Conservation (phyloP, 345 rosid genomes). For the Tarenaya hassleriana region DNA sequence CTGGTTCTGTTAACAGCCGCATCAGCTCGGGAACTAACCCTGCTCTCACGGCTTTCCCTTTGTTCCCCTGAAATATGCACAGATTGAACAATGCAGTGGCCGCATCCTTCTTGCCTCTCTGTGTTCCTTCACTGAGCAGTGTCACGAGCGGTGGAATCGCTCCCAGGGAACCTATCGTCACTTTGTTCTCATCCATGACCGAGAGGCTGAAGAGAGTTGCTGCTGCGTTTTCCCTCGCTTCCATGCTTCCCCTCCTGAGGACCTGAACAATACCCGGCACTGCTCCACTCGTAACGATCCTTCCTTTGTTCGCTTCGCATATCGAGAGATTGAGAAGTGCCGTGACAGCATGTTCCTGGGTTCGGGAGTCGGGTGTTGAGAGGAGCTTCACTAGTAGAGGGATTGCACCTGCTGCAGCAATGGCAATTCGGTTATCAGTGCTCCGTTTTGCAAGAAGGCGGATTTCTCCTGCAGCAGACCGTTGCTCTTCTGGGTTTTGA, state of each 20-base stretch:
- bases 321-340: slow-evolving; percentile 95
- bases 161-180: slow-evolving; percentile 74
- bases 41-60: slow-evolving; percentile 92
- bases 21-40: slow-evolving; percentile 66
- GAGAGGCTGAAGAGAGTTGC: slow-evolving; percentile 98
- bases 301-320: slow-evolving; percentile 91
- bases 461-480: slow-evolving; percentile 84
- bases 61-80: slow-evolving; percentile 97
- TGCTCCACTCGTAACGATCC: slow-evolving; percentile 77
- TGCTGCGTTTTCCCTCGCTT: slow-evolving; percentile 97
- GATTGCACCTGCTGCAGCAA: slow-evolving; percentile 98
- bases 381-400: slow-evolving; percentile 83
- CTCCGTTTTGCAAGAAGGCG: slow-evolving; percentile 96
- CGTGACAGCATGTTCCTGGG: slow-evolving; percentile 93
- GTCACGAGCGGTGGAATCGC: slow-evolving; percentile 88
- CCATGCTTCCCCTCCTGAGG: slow-evolving; percentile 96
- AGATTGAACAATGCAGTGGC: slow-evolving; percentile 96
- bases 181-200: slow-evolving; percentile 86
- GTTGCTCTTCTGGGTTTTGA: slow-evolving; percentile 69
- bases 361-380: slow-evolving; percentile 75
- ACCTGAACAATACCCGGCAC: slow-evolving; percentile 92
- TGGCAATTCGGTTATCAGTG: slow-evolving; percentile 92
- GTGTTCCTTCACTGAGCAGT: slow-evolving; percentile 81
- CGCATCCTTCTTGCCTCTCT: slow-evolving; percentile 95
- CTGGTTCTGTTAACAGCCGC: slow-evolving; percentile 60